A percentile compares a stretch with the other conserved stretches of the same genome.
Evolutionary conservation across 1,139 yeast genomes (phyloP).

Genomic region (Wickerhamomyces sp.): DNA sequence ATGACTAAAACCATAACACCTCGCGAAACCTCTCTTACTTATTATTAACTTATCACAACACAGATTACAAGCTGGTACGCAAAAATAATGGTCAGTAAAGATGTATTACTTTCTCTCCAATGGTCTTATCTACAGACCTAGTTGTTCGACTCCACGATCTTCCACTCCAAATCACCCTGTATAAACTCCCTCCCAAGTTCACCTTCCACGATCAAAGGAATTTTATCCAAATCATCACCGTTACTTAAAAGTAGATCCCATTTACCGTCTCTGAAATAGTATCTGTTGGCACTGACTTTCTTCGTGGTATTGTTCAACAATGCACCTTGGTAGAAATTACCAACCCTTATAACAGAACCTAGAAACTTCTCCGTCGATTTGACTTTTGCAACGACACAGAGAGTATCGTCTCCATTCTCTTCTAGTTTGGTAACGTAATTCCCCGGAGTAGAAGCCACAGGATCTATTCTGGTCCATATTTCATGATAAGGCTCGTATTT

Average conservation of each 20-base stretch:
- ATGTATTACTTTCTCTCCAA: too few species aligned
- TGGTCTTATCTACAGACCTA: not conserved
- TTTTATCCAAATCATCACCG: slow-evolving; percentile 15
- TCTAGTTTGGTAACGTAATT: slow-evolving; percentile 21
- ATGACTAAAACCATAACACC: too few species aligned
- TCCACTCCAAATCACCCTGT: slow-evolving; percentile 14
- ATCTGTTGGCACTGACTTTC: slow-evolving; percentile 13
- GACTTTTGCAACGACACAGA: slow-evolving; percentile 12
- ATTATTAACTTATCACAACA: too few species aligned
- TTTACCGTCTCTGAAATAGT: slow-evolving; percentile 6
- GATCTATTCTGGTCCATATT: slow-evolving; percentile 52
- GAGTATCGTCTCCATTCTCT: slow-evolving; percentile 3
- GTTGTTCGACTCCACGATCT: slow-evolving; percentile 12
- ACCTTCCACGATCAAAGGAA: slow-evolving; percentile 13
- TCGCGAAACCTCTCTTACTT: too few species aligned
- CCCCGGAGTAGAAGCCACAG: slow-evolving; percentile 29
- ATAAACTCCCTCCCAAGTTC: slow-evolving; percentile 7
- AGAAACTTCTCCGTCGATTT: slow-evolving; percentile 7
- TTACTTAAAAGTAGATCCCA: slow-evolving; percentile 14
- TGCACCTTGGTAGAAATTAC: slow-evolving; percentile 21
- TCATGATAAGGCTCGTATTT: slow-evolving; percentile 44
- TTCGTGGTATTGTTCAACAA: slow-evolving; percentile 12
- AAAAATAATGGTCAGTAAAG: too few species aligned
- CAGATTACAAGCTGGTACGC: too few species aligned
- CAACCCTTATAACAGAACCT: slow-evolving; percentile 20